phyloP scores from a whole-genome alignment of 1,139 yeast species.

The Suhomyces choctaworum region DNA sequence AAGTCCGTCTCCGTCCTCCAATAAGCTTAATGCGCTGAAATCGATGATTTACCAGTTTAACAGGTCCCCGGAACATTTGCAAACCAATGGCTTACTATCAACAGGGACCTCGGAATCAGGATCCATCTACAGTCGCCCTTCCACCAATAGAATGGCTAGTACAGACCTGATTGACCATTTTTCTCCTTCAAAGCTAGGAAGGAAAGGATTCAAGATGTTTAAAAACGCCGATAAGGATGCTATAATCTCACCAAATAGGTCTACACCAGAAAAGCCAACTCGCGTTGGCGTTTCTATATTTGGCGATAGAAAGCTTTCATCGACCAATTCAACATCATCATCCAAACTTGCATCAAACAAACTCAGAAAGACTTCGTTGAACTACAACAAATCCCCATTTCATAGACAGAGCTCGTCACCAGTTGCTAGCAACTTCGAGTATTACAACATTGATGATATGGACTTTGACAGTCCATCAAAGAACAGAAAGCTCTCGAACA shows the following conservation, averaged over 20 bases:
- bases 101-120: neutral
- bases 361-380: conserved; percentile 18
- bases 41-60: conserved; percentile 13
- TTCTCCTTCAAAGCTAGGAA: conserved; percentile 36
- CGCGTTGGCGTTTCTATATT: conserved; percentile 19
- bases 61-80: conserved; percentile 10
- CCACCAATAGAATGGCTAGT: conserved; percentile 5
- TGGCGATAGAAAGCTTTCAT: conserved; percentile 16
- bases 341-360: conserved; percentile 10
- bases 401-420: conserved; percentile 21
- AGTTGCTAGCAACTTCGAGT: conserved; percentile 24
- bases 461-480: conserved; percentile 39
- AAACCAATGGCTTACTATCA: neutral
- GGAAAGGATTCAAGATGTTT: conserved; percentile 37
- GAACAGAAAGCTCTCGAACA: conserved; percentile 31
- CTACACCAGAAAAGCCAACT: conserved; percentile 22
- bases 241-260: conserved; percentile 34
- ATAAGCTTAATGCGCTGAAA: conserved; percentile 12
- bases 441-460: conserved; percentile 34
- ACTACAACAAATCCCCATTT: conserved; percentile 22
- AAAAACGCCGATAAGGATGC: conserved; percentile 36
- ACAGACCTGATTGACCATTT: conserved; percentile 17
- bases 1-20: conserved; percentile 45
- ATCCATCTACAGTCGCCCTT: conserved; percentile 4
- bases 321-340: conserved; percentile 4